phyloP scores from a whole-genome alignment of 106 monocot genomes.

The Dendrobium chrysotoxum region DNA sequence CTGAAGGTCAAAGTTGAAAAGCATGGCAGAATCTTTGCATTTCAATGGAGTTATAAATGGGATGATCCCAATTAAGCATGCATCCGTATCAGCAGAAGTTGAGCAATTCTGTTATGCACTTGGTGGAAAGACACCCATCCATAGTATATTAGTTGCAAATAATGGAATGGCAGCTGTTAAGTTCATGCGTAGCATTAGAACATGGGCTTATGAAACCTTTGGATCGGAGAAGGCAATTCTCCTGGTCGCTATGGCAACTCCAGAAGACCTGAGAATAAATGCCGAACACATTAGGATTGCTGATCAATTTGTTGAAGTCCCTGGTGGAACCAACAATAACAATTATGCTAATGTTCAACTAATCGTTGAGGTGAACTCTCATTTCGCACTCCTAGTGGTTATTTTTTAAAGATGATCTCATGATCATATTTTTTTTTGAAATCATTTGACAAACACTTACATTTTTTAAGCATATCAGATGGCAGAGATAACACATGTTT shows the following conservation, averaged over 20 bases:
- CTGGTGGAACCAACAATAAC: slow-evolving; percentile 96
- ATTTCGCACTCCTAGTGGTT: neutral
- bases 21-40: slow-evolving; percentile 45
- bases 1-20: slow-evolving; percentile 17
- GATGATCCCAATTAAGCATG: slow-evolving; percentile 23
- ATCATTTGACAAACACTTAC: neutral
- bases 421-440: neutral
- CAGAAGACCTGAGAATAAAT: slow-evolving; percentile 95
- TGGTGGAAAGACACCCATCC: slow-evolving; percentile 86
- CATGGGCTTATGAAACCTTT: slow-evolving; percentile 93
- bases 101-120: slow-evolving; percentile 81
- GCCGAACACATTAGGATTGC: slow-evolving; percentile 98
- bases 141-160: slow-evolving; percentile 91
- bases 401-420: neutral
- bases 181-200: slow-evolving; percentile 85
- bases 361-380: slow-evolving; percentile 79
- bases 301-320: slow-evolving; percentile 97
- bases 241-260: slow-evolving; percentile 94
- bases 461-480: slow-evolving; percentile 32
- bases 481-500: slow-evolving; percentile 90
- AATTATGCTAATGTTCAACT: slow-evolving; percentile 99
- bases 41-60: slow-evolving; percentile 41
- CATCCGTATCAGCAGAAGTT: slow-evolving; percentile 53
- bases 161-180: slow-evolving; percentile 99
- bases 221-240: slow-evolving; percentile 93